phyloP scores from a whole-genome alignment of 2,329 filamentous ascomycete species.

The Pestalotiopsis sp. region DNA sequence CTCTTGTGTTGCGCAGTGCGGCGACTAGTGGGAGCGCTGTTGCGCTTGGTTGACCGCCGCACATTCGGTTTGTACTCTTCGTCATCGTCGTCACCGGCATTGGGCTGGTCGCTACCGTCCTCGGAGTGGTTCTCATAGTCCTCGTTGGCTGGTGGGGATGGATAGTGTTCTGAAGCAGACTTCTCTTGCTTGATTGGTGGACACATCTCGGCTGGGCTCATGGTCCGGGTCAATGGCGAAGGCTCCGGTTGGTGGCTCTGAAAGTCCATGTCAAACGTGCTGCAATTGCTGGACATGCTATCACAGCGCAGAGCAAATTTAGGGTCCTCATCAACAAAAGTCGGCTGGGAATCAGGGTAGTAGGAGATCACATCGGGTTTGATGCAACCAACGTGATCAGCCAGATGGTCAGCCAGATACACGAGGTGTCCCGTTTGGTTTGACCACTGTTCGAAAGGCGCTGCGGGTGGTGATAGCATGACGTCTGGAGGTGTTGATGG shows the following conservation, averaged over 20 bases:
- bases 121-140: slow-evolving; percentile 19
- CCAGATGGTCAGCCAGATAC: slow-evolving; percentile 33
- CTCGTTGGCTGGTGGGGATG: slow-evolving; percentile 20
- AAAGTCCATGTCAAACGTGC: slow-evolving; percentile 23
- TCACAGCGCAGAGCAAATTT: slow-evolving; percentile 29
- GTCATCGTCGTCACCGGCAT: slow-evolving; percentile 27
- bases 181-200: slow-evolving; percentile 29
- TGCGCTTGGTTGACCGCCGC: slow-evolving; percentile 21
- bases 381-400: slow-evolving; percentile 33
- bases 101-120: neutral
- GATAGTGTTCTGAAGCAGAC: slow-evolving; percentile 16
- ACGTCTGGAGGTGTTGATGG: slow-evolving; percentile 42
- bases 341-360: slow-evolving; percentile 30
- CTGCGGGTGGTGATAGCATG: slow-evolving; percentile 30
- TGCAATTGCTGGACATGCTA: slow-evolving; percentile 37
- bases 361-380: slow-evolving; percentile 37
- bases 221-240: slow-evolving; percentile 19
- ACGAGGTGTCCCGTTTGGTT: slow-evolving; percentile 26
- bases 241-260: slow-evolving; percentile 19
- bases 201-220: slow-evolving; percentile 30
- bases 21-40: slow-evolving; percentile 18
- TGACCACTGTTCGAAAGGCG: slow-evolving; percentile 28
- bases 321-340: slow-evolving; percentile 30
- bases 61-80: slow-evolving; percentile 27
- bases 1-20: neutral